Conservation (phyloP, 2,329 filamentous ascomycete genomes). For the Aspergillus puulaauensis region DNA sequence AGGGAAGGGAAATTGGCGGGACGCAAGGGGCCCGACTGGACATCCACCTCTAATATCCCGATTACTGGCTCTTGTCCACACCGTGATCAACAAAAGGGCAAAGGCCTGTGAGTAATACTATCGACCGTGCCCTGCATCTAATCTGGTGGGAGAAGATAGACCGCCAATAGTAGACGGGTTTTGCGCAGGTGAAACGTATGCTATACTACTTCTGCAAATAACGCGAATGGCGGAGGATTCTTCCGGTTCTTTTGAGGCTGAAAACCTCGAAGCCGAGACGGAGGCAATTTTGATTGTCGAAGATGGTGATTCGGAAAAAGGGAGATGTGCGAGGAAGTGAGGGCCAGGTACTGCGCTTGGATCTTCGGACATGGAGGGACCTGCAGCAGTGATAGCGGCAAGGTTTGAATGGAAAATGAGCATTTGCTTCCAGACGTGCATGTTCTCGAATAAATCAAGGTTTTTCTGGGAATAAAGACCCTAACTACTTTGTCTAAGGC, state of each 20-base stretch:
- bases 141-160: slow-evolving; percentile 7
- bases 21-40: slow-evolving; percentile 21
- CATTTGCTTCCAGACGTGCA: not conserved
- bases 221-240: slow-evolving; percentile 2
- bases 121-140: slow-evolving; percentile 18
- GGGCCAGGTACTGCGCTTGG: not conserved
- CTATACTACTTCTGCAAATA: slow-evolving; percentile 10
- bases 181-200: slow-evolving; percentile 17
- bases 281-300: not conserved
- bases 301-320: not conserved
- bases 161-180: slow-evolving; percentile 13
- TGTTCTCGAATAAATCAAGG: not conserved
- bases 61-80: slow-evolving; percentile 5
- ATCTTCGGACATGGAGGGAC: not conserved
- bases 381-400: not conserved
- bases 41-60: slow-evolving; percentile 8
- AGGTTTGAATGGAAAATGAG: not conserved
- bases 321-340: not conserved
- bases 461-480: not conserved
- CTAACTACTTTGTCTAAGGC: not conserved
- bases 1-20: slow-evolving; percentile 7
- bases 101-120: slow-evolving; percentile 10
- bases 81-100: slow-evolving; percentile 6
- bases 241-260: not conserved
- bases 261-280: too few species aligned